Conservation (phyloP, 2,329 filamentous ascomycete genomes). For the Aureobasidium sp. region DNA sequence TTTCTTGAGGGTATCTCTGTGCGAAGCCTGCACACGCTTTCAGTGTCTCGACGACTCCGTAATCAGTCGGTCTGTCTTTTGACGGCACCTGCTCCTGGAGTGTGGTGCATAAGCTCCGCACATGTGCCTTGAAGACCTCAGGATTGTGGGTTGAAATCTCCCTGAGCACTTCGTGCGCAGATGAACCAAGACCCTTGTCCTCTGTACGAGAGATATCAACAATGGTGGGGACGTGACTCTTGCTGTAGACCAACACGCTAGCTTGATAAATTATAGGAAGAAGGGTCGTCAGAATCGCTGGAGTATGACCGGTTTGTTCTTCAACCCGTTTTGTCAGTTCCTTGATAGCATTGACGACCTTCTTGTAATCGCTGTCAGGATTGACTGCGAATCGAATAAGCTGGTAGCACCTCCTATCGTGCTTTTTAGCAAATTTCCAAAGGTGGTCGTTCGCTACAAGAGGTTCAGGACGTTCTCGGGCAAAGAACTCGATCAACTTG, state of each 20-base stretch:
- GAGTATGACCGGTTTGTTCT: slow-evolving; percentile 51
- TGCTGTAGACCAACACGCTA: slow-evolving; percentile 82
- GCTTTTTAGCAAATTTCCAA: slow-evolving; percentile 81
- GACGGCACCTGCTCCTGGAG: slow-evolving; percentile 74
- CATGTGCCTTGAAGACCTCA: slow-evolving; percentile 84
- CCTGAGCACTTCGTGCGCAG: slow-evolving; percentile 82
- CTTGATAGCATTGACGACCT: slow-evolving; percentile 80
- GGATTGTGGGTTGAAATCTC: slow-evolving; percentile 88
- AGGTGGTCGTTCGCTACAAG: slow-evolving; percentile 67
- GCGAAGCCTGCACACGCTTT: slow-evolving; percentile 93
- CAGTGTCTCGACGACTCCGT: slow-evolving; percentile 75
- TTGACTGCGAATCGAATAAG: slow-evolving; percentile 80
- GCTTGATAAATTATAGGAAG: slow-evolving; percentile 76
- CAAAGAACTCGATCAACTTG: slow-evolving; percentile 64
- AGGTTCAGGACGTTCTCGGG: slow-evolving; percentile 69
- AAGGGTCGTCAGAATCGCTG: slow-evolving; percentile 68
- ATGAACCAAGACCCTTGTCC: slow-evolving; percentile 59
- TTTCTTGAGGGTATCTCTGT: slow-evolving; percentile 73
- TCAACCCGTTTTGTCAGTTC: slow-evolving; percentile 80
- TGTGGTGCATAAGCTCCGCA: slow-evolving; percentile 83
- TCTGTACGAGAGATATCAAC: slow-evolving; percentile 82
- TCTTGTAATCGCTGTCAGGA: slow-evolving; percentile 84
- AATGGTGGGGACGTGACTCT: slow-evolving; percentile 84
- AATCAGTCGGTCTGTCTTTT: slow-evolving; percentile 58
- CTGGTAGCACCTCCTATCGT: slow-evolving; percentile 85